A percentile compares a stretch with the other conserved stretches of the same genome.
These are phyloP conservation scores for Megacollybia marginata DNA, from an alignment of 768 basidiomycete species.

Conservation along the genomic window DNA sequence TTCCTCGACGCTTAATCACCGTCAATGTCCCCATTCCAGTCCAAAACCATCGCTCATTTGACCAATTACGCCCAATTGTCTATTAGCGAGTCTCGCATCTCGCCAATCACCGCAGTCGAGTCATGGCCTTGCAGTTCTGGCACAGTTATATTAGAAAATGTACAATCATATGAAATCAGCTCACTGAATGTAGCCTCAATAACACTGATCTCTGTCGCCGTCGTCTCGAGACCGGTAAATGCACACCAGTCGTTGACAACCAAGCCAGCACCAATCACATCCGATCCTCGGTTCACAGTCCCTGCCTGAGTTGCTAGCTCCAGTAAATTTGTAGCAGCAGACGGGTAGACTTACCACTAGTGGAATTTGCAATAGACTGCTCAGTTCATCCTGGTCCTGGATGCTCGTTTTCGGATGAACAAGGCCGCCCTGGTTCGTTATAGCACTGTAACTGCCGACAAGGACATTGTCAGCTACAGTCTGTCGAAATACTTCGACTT, in stretches of 20 bases:
- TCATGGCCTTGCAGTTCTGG: conserved; percentile 85
- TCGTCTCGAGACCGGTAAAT: conserved; percentile 97
- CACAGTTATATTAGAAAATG: neutral
- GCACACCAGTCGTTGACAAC: conserved; percentile 99
- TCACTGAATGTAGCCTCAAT: conserved; percentile 96
- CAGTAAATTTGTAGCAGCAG: conserved; percentile 2
- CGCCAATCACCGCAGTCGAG: conserved; percentile 75
- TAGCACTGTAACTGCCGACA: conserved; percentile 91
- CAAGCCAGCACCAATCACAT: conserved; percentile 94
- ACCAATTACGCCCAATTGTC: conserved; percentile 79
- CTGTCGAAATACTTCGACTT: conserved; percentile 98
- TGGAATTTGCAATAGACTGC: conserved; percentile 88
- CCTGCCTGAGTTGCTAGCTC: conserved; percentile 58
- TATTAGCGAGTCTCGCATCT: conserved; percentile 87
- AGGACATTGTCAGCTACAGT: conserved; percentile 96
- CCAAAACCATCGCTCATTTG: conserved; percentile 3
- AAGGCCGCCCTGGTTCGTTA: conserved; percentile 95
- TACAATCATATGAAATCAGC: conserved; percentile 23
- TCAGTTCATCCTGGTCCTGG: conserved; percentile 96
- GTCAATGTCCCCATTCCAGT: no score
- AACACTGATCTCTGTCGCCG: conserved; percentile 98
- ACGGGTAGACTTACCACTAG: conserved; percentile 63
- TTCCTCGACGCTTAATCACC: no score
- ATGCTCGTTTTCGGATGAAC: conserved; percentile 97
- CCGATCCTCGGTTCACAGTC: conserved; percentile 97